Evolutionary conservation across 106 monocot species (phyloP).

Genomic region (Acorus calamus): DNA sequence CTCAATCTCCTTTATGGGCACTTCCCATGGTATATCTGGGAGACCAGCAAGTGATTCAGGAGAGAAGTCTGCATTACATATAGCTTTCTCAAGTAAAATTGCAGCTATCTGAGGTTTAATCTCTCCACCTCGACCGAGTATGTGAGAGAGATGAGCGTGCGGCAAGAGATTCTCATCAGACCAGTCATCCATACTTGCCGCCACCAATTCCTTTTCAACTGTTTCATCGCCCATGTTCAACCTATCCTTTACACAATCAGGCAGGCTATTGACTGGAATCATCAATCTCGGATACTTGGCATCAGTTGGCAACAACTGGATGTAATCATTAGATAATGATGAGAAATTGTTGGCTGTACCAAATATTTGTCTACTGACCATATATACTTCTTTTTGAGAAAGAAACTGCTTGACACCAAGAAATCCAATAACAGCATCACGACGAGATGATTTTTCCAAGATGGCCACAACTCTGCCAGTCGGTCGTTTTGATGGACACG

Average conservation of each 20-base stretch:
- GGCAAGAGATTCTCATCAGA: conserved; percentile 51
- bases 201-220: conserved; percentile 60
- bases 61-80: conserved; percentile 42
- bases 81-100: conserved; percentile 85
- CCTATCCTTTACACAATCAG: conserved; percentile 33
- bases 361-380: conserved; percentile 8
- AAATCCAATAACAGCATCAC: conserved; percentile 66
- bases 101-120: conserved; percentile 71
- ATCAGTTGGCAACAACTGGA: conserved; percentile 58
- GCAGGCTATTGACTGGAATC: conserved; percentile 36
- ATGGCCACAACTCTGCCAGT: conserved; percentile 78
- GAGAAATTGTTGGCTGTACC: conserved; percentile 19
- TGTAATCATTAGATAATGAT: conserved; percentile 3
- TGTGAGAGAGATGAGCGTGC: conserved; percentile 30
- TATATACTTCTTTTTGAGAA: conserved; percentile 6
- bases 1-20: conserved; percentile 45
- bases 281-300: conserved; percentile 63
- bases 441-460: conserved; percentile 53
- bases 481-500: conserved; percentile 61
- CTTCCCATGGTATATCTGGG: conserved; percentile 48
- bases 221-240: conserved; percentile 36
- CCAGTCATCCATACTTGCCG: conserved; percentile 66
- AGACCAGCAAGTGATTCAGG: conserved; percentile 43
- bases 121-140: conserved; percentile 64
- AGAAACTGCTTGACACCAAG: conserved; percentile 23